Base-by-base conservation (phyloP, 345 rosid species). In the Eucalyptus cloeziana region DNA sequence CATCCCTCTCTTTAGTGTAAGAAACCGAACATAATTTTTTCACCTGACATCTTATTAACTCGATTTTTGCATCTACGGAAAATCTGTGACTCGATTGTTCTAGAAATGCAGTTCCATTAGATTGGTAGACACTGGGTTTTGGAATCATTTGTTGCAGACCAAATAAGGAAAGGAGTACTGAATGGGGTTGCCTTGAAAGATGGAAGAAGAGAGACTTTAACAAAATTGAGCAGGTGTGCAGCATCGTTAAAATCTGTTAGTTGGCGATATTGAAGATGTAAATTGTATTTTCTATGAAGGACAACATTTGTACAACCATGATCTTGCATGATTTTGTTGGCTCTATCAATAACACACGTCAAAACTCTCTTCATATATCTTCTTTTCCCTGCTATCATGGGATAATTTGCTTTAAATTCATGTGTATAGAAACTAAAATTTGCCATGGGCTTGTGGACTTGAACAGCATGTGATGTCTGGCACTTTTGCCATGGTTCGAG, bases 151-250 rank as follows among this genome's bases (percentile, higher is more conserved):
- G 88, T 86, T 89, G 31, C 96, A 94, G 96, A 91, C 24, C 94
- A 92, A 94, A 94, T 97, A 71, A 96, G 94, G 95, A 96, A 96
- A 86, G 98, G 98, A 49, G 92, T 95, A 91, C 99, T 95, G 83
- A 94, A 89, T 87, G 99, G 99, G 93, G 96, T 96, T 89, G 93
- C 98, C 90, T 96, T 97, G 90, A 96, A 96, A 90, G 99, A 95
- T 83, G 96, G 92, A 81, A 93, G 95, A 93, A 94, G 96, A 91
- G 96, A 50, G 92, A 95, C 87, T 97, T 97, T 76, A 97, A 97
- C 95, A 93, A 95, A 92, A 94, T 97, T 91, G 96, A 97, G 89
- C 98, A 97, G 97, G 99, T 96, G 54, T 88, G 51, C 5, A 24
- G 27, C n/a, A 14, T 50, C 8, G 33, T 67, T 67, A 31, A 67